Conservation (phyloP, 805 yeast species). For the Tetrapisispora pingtungensis region DNA sequence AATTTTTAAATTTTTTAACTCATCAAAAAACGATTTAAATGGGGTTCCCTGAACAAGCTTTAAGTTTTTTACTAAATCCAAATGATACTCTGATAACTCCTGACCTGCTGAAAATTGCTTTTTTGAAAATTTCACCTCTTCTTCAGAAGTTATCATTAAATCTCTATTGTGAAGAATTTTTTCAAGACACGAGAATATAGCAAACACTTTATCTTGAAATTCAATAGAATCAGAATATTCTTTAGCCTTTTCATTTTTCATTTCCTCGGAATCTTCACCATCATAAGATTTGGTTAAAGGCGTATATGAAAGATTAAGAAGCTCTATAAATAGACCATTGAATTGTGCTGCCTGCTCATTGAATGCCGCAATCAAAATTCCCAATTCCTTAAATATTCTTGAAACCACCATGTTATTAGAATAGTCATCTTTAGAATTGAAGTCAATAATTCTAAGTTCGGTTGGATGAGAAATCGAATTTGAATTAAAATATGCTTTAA, state of each 20-base stretch:
- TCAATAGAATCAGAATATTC: conserved; percentile 70
- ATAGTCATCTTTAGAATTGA: conserved; percentile 13
- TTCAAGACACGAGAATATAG: conserved; percentile 46
- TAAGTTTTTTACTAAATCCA: conserved; percentile 19
- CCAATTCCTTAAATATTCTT: conserved; percentile 15
- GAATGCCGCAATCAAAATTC: conserved; percentile 8
- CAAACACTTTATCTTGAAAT: conserved; percentile 62
- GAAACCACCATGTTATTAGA: conserved; percentile 14
- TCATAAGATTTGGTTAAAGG: conserved; percentile 23
- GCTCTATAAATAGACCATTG: conserved; percentile 5
- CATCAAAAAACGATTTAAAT: conserved; percentile 26
- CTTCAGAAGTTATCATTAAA: conserved; percentile 16
- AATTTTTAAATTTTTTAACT: conserved; percentile 23
- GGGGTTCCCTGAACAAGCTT: conserved; percentile 19
- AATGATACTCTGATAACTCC: conserved; percentile 25
- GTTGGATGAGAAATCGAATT: conserved; percentile 3
- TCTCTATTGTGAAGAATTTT: conserved; percentile 38
- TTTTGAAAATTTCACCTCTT: conserved; percentile 16
- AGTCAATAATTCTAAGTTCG: conserved; percentile 8
- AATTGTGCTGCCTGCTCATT: conserved; percentile 23
- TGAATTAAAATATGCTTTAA: conserved; percentile 12
- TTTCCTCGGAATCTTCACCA: conserved; percentile 8
- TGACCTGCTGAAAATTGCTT: conserved; percentile 13
- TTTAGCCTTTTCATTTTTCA: conserved; percentile 47
- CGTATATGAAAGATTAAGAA: conserved; percentile 3